Base-by-base conservation (phyloP, 2,329 filamentous ascomycete genomes). In the Tolypocladium paradoxum region DNA sequence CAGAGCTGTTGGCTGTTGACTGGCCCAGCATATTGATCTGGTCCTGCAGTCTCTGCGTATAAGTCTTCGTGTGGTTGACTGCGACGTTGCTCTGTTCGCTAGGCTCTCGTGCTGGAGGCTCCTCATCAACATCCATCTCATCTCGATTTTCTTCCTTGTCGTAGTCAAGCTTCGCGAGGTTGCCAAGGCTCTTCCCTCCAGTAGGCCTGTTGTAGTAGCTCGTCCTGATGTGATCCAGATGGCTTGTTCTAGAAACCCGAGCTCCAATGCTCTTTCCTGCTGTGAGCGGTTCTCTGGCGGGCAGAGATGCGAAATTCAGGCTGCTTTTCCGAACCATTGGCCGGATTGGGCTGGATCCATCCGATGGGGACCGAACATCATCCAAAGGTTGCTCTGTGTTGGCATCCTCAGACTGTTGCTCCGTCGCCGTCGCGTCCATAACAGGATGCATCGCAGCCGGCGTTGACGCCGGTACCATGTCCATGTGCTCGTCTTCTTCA, bases 1-100 rank as follows among this genome's bases (percentile, higher is more conserved):
- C 71, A 20, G 72, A 64, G 49, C 71, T 70, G 46, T 69, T 74
- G 6, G 76, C 67, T 54, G 82, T 79, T 0, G 76, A 75, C 59
- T 85, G 80, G 18, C 82, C 81, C 49, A 85, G 72, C 72, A 80
- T 79, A 63, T 84, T 95, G 61, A 99, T 97, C 61, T 91, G 90
- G 62, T 97, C 92, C 59, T 96, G 90, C 18, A 99, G 76, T 45
- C 88, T 79, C 67, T 97, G 91, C 0, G 93, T 96, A n/a, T 93
- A 95, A 0, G 90, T 91, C 67, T 95, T 95, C 69, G 84, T 90
- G 63, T 92, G 85, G 1, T 70, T 67, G 18, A 62, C 34, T 1
- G 62, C 60, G 18, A 75, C 70, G 9, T 67, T 67, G 38, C 76
- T 75, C 2, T 73, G 71, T 27, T 82, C 77, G 34, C 74, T 68